Base-by-base conservation (phyloP, 2,329 filamentous ascomycete genomes). In the Talaromyces sp. region DNA sequence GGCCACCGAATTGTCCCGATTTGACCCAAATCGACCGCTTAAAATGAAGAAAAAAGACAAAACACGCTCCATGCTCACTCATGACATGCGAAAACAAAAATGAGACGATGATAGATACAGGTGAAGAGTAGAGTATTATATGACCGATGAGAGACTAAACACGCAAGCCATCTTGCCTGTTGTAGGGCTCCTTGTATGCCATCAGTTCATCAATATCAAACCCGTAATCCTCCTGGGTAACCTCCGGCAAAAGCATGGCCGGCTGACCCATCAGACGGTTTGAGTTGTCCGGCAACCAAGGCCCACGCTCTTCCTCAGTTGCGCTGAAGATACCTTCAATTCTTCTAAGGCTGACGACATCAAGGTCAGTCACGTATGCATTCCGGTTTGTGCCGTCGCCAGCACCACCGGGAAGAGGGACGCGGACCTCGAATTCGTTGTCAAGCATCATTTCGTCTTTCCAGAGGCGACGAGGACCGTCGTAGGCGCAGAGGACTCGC, bases 361-460 rank as follows among this genome's bases (percentile, higher is more conserved):
- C 95, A 52, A 99, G 84, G 74, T 98, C 95, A 7, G 94, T 98
- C 45, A 97, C 89, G 75, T 96, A 98, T 1, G 87, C 84, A 72
- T 90, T 88, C 22, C 81, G 85, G 76, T 97, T 93, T 11, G 93
- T 97, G 43, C 96, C 89, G 75, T 96, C 97, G 1, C 86, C 84
- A 71, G 89, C 87, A 73, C 87, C 87, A 73, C 92, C 90, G 27
- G 86, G 86, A 19, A 97, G 84, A 77, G 88, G 88, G 77, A 97
- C 84, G 73, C 94, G 92, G 43, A 98, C 92, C 79, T 99, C 95
- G 73, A 95, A 93, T 72, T 97, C 93, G 16, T 91, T 93, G 71
- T 93, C 92, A 59, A 99, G 88, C 93, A 97, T 96, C 92, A 98
- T 95, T 79, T 99, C 95, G 75, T 99, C 95, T 82, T 98, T 98